These are phyloP conservation scores for Trametopsis cervina DNA, from an alignment of 768 basidiomycete genomes.

Conservation along the genomic window DNA sequence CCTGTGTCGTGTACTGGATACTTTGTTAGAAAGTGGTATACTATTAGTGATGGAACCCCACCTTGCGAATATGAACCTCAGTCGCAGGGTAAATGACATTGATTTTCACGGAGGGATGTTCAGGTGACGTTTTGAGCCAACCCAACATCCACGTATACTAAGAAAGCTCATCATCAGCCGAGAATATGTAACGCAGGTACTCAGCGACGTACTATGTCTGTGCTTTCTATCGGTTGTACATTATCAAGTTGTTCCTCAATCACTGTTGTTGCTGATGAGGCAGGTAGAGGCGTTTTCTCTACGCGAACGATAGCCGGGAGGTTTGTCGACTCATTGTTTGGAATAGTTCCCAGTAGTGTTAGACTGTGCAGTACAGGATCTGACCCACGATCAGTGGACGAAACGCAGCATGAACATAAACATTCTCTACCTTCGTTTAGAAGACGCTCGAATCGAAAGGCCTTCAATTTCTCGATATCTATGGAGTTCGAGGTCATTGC, in stretches of 20 bases:
- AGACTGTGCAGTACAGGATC: conserved; percentile 57
- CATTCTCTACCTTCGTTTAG: conserved; percentile 41
- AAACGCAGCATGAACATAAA: not conserved
- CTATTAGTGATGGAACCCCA: conserved; percentile 23
- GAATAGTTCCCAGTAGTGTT: conserved; percentile 63
- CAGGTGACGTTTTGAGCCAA: conserved; percentile 43
- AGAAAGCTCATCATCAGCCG: conserved; percentile 29
- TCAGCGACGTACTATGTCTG: conserved; percentile 68
- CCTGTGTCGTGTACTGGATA: conserved; percentile 69
- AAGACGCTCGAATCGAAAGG: conserved; percentile 48
- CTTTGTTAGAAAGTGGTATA: not conserved
- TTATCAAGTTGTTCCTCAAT: conserved; percentile 34
- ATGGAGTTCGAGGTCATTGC: no score
- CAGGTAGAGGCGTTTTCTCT: conserved; percentile 66
- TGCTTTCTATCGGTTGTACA: conserved; percentile 46
- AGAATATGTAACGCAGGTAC: not conserved
- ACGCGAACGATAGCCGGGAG: conserved; percentile 60
- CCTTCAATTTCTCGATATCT: conserved; percentile 26
- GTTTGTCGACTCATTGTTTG: conserved; percentile 12
- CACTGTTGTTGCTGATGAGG: conserved; percentile 29
- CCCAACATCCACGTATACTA: conserved; percentile 72
- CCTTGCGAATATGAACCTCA: conserved; percentile 83
- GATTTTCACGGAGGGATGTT: conserved; percentile 68
- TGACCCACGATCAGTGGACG: conserved; percentile 15
- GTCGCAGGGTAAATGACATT: conserved; percentile 86